Evolutionary conservation across 441 rosid species (phyloP), one percentile per base, ranked within the genome.

Genomic region (Adansonia rubrostipa): DNA sequence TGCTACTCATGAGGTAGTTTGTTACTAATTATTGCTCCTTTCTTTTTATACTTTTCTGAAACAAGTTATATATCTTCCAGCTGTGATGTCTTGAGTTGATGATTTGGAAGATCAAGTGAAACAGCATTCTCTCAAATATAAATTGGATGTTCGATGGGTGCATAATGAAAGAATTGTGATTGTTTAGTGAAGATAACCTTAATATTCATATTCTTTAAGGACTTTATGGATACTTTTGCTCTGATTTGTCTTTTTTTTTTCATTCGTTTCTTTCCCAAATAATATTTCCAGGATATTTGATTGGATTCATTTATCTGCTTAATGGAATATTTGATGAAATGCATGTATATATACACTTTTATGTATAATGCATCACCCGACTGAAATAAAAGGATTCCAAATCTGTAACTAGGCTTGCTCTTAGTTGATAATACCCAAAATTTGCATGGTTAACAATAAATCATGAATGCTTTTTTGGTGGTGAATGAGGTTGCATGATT

Each of bases 1-100:
- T 88, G 91, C 97, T 85, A 78, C 91, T 42, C 79, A 86, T 75
- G 99, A 93, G 99, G 98, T 95, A 88, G 51, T 47, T 47, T 47
- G 51, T 47, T 47, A 9, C 58, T 53, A 40, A 14, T 3, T 9
- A 24, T 6, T 63, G 10, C 4, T 33, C 36, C 4, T 63, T 28
- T 14, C 65, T 28, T 47, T 62, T 7, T 22, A 15, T n/a, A 73
- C 1, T 3, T 73, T 56, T 57, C 17, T 9, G 1, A 57, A 40
- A 56, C 22, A 36, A 11, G n/a, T 17, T 68, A 47, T 47, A 6
- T 3, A 48, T 11, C 56, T 9, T 20, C 17, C 28, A 8, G 28
- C 28, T 44, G 9, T 42, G 14, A 44, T 45, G 53, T 9, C 70
- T 65, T 65, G 24, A 22, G n/a, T 28, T 62, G 66, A 1, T 66